These are phyloP conservation scores for Cicer arietinum DNA, from an alignment of 306 rosid genomes.

Conservation along the genomic window DNA sequence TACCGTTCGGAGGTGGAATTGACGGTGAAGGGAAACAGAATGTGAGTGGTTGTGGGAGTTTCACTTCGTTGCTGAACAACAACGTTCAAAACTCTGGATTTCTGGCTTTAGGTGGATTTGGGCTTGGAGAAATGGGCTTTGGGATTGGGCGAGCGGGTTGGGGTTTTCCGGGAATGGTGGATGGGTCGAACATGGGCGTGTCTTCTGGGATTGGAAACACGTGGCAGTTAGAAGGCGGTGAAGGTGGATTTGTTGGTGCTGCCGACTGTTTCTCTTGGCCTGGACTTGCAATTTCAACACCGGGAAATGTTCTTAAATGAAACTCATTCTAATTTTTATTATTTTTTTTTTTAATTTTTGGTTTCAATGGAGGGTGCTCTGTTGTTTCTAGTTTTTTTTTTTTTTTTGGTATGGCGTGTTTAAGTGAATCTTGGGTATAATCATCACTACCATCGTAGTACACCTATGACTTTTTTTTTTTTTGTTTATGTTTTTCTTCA, in stretches of 20 bases:
- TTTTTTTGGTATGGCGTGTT: slow-evolving; percentile 20
- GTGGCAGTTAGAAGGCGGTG: slow-evolving; percentile 84
- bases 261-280: slow-evolving; percentile 93
- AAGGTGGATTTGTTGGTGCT: slow-evolving; percentile 60
- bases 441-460: slow-evolving; percentile 37
- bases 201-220: slow-evolving; percentile 52
- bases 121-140: slow-evolving; percentile 76
- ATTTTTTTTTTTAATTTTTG: slow-evolving; percentile 12
- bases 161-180: slow-evolving; percentile 69
- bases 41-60: slow-evolving; percentile 56
- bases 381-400: slow-evolving; percentile 27
- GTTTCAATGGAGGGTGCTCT: slow-evolving; percentile 22
- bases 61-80: slow-evolving; percentile 72
- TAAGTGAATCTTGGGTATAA: slow-evolving; percentile 42
- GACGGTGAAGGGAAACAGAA: slow-evolving; percentile 53
- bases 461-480: slow-evolving; percentile 29
- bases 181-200: slow-evolving; percentile 44
- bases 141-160: slow-evolving; percentile 68
- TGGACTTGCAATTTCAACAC: slow-evolving; percentile 86
- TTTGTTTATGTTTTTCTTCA: slow-evolving; percentile 21
- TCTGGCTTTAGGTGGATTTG: slow-evolving; percentile 80
- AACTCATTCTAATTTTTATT: not conserved
- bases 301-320: slow-evolving; percentile 82
- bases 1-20: slow-evolving; percentile 48
- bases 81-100: slow-evolving; percentile 62